Base-by-base conservation (phyloP, 2,329 filamentous ascomycete genomes). In the Tolypocladium ophioglossoides region DNA sequence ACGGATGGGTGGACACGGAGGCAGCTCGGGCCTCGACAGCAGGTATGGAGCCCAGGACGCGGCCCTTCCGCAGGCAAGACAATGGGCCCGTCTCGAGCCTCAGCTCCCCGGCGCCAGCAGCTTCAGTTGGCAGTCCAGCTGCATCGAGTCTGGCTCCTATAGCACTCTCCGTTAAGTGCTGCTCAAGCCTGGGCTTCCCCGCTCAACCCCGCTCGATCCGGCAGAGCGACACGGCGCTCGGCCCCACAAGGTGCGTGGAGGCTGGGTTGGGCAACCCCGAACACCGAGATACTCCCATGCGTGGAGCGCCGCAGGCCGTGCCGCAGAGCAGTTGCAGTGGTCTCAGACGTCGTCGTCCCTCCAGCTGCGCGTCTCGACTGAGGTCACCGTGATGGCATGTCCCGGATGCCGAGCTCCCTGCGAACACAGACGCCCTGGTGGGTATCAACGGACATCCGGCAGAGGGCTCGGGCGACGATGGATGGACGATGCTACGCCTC, bases 201-300 rank as follows among this genome's bases (percentile, higher is more conserved):
- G 49, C 49, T 12, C 49, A 51, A 39, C 49, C 49, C 49, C 49
- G 49, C 49, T 51, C 49, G 20, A 39, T 20, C 14, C 27, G 44
- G 27, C 14, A 38, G 14, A 37, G n/a, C 32, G 27, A 47, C 50
- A 18, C 51, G n/a, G 40, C 40, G 38, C 51, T n/a, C 35, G 34
- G 20, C 14, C 22, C 48, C 48, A 50, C 48, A 39, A 6, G 4
- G 16, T 14, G 18, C 24, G 22, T 27, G 9, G 27, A 11, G 34
- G 47, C 48, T 51, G 24, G 8, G 49, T 7, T 16, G 18, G 2
- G 38, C 53, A 56, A 59, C 52, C 22, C 58, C 58, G 58, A 60
- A 60, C n/a, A 12, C 58, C 58, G 58, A 60, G 54, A 52, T 59
- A 50, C 34, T 49, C 48, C 56, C 53, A 53, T 50, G 35, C 12